These are phyloP conservation scores for Letharia columbiana DNA, from an alignment of 495 filamentous ascomycete genomes.

Conservation along the genomic window DNA sequence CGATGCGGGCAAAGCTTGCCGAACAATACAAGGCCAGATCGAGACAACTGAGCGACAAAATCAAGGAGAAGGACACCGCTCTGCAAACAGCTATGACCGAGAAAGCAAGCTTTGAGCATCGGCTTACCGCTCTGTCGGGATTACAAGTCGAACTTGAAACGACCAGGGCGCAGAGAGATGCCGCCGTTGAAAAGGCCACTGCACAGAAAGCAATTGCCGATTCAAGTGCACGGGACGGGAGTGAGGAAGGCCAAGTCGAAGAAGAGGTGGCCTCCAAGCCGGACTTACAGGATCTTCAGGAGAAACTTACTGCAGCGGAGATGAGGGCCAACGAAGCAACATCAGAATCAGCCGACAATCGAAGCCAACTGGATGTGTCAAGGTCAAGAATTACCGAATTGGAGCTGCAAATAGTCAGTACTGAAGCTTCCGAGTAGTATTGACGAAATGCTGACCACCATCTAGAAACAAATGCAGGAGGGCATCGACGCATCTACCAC, in stretches of 20 bases:
- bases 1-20: constrained; percentile 44
- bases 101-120: constrained; percentile 37
- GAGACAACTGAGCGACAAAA: constrained; percentile 42
- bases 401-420: constrained; percentile 27
- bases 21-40: constrained; percentile 54
- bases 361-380: constrained; percentile 19
- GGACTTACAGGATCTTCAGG: constrained; percentile 37
- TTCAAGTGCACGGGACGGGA: constrained; percentile 16
- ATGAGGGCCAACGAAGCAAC: constrained; percentile 36
- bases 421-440: background rate
- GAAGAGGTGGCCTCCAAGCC: constrained; percentile 33
- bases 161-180: constrained; percentile 37
- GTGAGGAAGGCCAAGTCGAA: constrained; percentile 27
- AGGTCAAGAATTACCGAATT: constrained; percentile 35
- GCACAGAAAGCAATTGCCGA: constrained; percentile 14
- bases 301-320: constrained; percentile 43
- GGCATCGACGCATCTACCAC: constrained; percentile 23
- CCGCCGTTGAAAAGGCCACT: constrained; percentile 32
- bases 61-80: constrained; percentile 43
- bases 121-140: constrained; percentile 29
- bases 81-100: constrained; percentile 40
- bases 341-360: constrained; percentile 13
- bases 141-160: constrained; percentile 40
- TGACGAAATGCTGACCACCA: constrained; percentile 9
- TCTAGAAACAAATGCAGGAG: constrained; percentile 28